Percentiles rank a stretch among this genome's conserved stretches.
Evolutionary conservation across 2,329 filamentous ascomycete species (phyloP).

Genomic region (Ophiocordyceps camponoti-saundersi): DNA sequence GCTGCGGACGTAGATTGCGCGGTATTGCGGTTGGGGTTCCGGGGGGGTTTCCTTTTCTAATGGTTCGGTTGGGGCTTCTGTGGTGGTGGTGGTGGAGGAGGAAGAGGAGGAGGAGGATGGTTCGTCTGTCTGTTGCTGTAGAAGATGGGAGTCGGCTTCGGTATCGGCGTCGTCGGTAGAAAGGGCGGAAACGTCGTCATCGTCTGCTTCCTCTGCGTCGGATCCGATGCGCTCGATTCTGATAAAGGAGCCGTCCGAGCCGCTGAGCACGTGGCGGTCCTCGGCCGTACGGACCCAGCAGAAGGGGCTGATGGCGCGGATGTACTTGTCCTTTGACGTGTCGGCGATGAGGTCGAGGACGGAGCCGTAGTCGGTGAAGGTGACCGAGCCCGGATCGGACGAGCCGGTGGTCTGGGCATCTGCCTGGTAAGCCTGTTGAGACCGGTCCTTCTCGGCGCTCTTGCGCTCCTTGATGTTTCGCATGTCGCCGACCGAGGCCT

Average conservation of each 20-base stretch:
- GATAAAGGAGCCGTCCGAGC: slow-evolving; percentile 44
- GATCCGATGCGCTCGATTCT: slow-evolving; percentile 25
- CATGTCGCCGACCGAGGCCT: slow-evolving; percentile 47
- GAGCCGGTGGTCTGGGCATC: neutral
- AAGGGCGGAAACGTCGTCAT: neutral
- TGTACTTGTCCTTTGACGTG: slow-evolving; percentile 59
- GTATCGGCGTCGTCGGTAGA: neutral
- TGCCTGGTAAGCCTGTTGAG: slow-evolving; percentile 3
- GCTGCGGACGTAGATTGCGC: slow-evolving; percentile 29
- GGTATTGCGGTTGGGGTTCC: neutral
- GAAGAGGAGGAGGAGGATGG: too few relatives aligned
- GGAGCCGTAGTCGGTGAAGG: slow-evolving; percentile 80
- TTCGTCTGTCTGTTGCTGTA: too few relatives aligned
- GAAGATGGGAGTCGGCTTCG: neutral
- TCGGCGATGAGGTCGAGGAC: slow-evolving; percentile 85
- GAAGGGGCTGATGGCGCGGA: slow-evolving; percentile 56
- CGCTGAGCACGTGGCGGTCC: slow-evolving; percentile 54
- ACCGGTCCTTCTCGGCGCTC: slow-evolving; percentile 19
- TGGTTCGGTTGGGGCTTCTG: too few relatives aligned
- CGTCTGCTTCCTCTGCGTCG: neutral
- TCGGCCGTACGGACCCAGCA: slow-evolving; percentile 71
- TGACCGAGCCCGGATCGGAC: slow-evolving; percentile 30
- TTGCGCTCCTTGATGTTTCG: slow-evolving; percentile 31
- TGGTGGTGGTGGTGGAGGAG: too few relatives aligned
- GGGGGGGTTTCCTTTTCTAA: neutral